Base-by-base conservation (phyloP, 2,329 filamentous ascomycete genomes). In the Penicillium sp. region DNA sequence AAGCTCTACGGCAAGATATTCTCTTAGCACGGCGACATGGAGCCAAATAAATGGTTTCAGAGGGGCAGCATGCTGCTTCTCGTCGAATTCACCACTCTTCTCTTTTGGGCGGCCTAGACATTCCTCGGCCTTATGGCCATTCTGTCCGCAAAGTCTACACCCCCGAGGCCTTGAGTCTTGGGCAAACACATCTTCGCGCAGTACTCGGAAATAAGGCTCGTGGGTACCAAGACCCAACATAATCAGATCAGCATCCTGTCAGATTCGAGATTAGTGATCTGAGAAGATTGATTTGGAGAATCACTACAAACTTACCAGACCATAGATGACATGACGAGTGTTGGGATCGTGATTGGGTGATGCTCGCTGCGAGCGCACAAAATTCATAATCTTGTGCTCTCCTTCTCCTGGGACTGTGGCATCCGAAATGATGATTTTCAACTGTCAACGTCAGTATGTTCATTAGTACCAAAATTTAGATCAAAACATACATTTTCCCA, bases 331-430 rank as follows among this genome's bases (percentile, higher is more conserved):
- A 77, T 99, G 94, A 58, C 90, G 89, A 22, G 94, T 97, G 73
- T 99, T 97, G 25, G 94, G 94, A 69, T 99, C 88, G 74, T 99
- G 91, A 61, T 95, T 88, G 5, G 92, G 88, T 50, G 90, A 94
- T 47, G 89, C 85, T 67, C 94, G 87, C 75, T 99, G 95, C 36
- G 93, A 96, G 67, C 94, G 88, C 63, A 99, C 85, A 73, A 97
- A 99, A 65, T 94, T 88, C 94, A 99, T 99, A 70, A 99, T 97
- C 76, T 99, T 99, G 75, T 99, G 94, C 78, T 99, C 94, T 72
- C 94, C 94, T 77, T 99, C 94, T 70, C 94, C 94, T 52, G 94
- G 94, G 37, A 99, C 92, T 38, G 93, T 97, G 51, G 94, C 93
- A 79, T 99, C 94, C 9, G 94, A 99, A 64, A 99, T 97, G 74